Evolutionary conservation across 2,329 filamentous ascomycete species (phyloP).

Genomic region (Sclerotinia nivalis): DNA sequence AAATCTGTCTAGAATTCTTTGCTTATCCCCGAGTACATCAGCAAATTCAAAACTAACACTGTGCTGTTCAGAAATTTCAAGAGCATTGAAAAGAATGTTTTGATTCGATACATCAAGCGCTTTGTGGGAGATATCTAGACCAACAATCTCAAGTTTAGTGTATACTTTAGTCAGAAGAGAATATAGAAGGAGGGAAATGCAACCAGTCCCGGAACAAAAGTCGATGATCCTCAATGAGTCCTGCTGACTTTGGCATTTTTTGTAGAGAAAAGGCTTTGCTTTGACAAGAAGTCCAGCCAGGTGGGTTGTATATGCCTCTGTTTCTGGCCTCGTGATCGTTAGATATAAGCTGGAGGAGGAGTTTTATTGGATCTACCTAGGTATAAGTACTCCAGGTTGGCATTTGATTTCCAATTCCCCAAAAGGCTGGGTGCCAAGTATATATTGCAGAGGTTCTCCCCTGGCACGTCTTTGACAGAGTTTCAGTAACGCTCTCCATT

Average conservation of each 20-base stretch:
- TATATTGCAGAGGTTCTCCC: slow-evolving; percentile 83
- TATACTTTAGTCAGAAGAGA: slow-evolving; percentile 53
- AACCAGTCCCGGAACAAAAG: slow-evolving; percentile 87
- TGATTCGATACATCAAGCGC: slow-evolving; percentile 65
- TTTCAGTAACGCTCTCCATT: slow-evolving; percentile 37
- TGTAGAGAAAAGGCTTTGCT: background rate
- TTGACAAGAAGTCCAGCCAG: slow-evolving; percentile 45
- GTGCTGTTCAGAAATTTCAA: slow-evolving; percentile 27
- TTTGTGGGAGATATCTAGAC: slow-evolving; percentile 68
- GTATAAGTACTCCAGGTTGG: slow-evolving; percentile 77
- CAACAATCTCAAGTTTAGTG: slow-evolving; percentile 57
- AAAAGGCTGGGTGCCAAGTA: slow-evolving; percentile 87
- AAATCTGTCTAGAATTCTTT: background rate
- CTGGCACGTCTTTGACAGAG: slow-evolving; percentile 53
- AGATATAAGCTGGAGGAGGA: background rate
- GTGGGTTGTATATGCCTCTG: slow-evolving; percentile 65
- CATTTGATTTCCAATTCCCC: slow-evolving; percentile 79
- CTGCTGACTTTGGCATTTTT: background rate
- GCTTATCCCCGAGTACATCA: slow-evolving; percentile 3
- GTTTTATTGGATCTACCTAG: slow-evolving; percentile 53
- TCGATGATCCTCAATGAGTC: slow-evolving; percentile 66
- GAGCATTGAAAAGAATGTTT: slow-evolving; percentile 61
- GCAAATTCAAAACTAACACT: slow-evolving; percentile 7
- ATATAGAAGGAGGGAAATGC: slow-evolving; percentile 78
- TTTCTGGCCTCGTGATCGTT: slow-evolving; percentile 56